phyloP scores from a whole-genome alignment of 2,329 filamentous ascomycete genomes.

The Fusarium dimerum region DNA sequence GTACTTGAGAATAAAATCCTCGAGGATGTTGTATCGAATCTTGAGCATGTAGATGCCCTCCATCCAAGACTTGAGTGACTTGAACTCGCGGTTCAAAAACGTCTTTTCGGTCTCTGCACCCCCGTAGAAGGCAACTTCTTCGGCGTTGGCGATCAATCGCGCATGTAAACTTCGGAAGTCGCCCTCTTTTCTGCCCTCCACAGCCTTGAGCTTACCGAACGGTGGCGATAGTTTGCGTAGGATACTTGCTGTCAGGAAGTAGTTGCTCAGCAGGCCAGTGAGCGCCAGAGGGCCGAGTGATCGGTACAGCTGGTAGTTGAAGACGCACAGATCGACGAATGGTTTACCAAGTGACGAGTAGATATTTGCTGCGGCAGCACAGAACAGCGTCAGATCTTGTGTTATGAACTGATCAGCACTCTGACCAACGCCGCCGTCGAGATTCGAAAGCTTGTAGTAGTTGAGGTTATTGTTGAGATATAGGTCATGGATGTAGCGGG shows the following conservation, averaged over 20 bases:
- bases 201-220: slow-evolving; percentile 94
- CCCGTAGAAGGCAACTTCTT: slow-evolving; percentile 97
- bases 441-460: slow-evolving; percentile 92
- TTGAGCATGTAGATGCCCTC: slow-evolving; percentile 97
- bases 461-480: slow-evolving; percentile 94
- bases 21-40: slow-evolving; percentile 97
- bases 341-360: slow-evolving; percentile 98
- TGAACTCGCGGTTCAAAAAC: slow-evolving; percentile 89
- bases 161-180: slow-evolving; percentile 92
- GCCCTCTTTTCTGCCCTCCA: slow-evolving; percentile 92
- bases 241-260: slow-evolving; percentile 90
- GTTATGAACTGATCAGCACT: slow-evolving; percentile 97
- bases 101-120: slow-evolving; percentile 93
- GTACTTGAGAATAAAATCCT: slow-evolving; percentile 97
- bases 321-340: slow-evolving; percentile 93
- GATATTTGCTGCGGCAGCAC: slow-evolving; percentile 83
- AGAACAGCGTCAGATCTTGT: slow-evolving; percentile 94
- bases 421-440: slow-evolving; percentile 90
- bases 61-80: slow-evolving; percentile 94
- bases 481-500: slow-evolving; percentile 94
- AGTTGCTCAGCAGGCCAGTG: slow-evolving; percentile 84
- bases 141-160: slow-evolving; percentile 90
- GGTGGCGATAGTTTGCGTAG: slow-evolving; percentile 87
- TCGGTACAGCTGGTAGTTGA: slow-evolving; percentile 95
- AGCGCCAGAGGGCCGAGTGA: slow-evolving; percentile 87